Evolutionary conservation across 176 grass and related monocot genomes (phyloP), one percentile per base, ranked within the genome.

Genomic region (Phragmites australis): DNA sequence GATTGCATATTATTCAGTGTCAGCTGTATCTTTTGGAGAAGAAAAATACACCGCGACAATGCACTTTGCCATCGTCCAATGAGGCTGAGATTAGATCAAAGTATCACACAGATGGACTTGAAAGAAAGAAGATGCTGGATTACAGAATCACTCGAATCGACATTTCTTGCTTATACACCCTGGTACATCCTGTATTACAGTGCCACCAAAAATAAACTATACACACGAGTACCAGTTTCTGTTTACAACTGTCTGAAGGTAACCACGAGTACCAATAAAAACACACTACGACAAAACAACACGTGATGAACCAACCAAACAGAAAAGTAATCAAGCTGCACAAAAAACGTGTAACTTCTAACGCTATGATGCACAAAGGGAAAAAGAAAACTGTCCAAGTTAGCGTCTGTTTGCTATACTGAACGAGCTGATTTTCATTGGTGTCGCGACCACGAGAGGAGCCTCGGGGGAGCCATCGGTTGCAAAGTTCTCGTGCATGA

Each of bases 401-500:
- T 49, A 76, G 9, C 72, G 83, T 22, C 81, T 78, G 12, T 77
- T 81, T 29, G 73, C 82, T 39, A 91, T 78, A 53, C 92, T 89
- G 59, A 99, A 91, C 54, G 92, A 95, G 70, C 86, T 93, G 26
- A 98, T 77, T 86, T 98, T 95, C 86, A 89, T 86, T 0, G 96
- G 92, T 0, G 96, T 98, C 1, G 96, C 96, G 0, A 98, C 90
- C 6, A 98, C 92, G 6, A 98, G 86, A 11, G 92, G 96, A 16
- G 96, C 96, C n/a, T 94, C 92, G 0, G 90, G 96, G 4, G 92
- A 93, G 55, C 90, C 64, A 6, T 59, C 37, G 2, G 56, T 62
- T 0, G 88, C 86, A 19, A 99, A 99, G 8, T 99, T 99, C 34
- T 93, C 96, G 2, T 95, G 92, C 92, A 98, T 98, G 73, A 98